Percentiles rank a stretch among this genome's conserved stretches.
These are phyloP conservation scores for Magnaporthiopsis poae DNA, from an alignment of 2,329 filamentous ascomycete species.

Conservation along the genomic window DNA sequence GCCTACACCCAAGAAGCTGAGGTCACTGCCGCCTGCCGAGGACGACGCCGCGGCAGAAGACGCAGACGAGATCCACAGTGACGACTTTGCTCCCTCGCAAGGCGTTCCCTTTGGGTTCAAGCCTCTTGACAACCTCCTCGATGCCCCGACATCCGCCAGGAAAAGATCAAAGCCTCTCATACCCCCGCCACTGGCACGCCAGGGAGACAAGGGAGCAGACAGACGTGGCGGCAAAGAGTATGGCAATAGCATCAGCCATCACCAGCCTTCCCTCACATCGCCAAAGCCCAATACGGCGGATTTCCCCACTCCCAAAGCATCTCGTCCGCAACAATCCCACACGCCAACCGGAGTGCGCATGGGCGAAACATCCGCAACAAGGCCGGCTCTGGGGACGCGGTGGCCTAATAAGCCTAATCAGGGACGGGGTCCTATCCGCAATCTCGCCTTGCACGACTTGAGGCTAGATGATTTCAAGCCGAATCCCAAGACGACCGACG, in stretches of 20 bases:
- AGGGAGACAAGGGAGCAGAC: not conserved
- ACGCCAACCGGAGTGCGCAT: no score
- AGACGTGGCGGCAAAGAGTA: not conserved
- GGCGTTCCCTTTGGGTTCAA: not conserved
- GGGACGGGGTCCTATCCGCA: constrained; percentile 38
- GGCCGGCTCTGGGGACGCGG: no score
- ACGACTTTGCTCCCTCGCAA: not conserved
- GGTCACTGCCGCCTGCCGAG: constrained; percentile 4
- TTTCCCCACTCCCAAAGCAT: no score
- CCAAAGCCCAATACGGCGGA: not conserved
- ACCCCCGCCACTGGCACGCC: no score
- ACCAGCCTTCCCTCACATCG: not conserved
- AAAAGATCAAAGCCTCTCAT: not conserved
- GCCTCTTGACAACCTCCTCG: constrained; percentile 4
- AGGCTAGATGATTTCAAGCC: constrained; percentile 68
- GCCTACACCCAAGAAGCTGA: constrained; percentile 33
- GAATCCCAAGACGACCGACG: constrained; percentile 63
- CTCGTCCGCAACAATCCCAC: no score
- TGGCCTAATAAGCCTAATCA: constrained; percentile 11
- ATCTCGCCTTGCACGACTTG: constrained; percentile 47
- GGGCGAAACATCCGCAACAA: no score
- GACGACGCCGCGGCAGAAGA: not conserved
- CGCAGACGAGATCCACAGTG: not conserved
- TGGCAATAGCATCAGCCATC: not conserved
- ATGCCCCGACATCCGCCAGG: not conserved